Base-by-base conservation (phyloP, 169 alveolate genomes). In the Pseudocohnilembus persalinus region DNA sequence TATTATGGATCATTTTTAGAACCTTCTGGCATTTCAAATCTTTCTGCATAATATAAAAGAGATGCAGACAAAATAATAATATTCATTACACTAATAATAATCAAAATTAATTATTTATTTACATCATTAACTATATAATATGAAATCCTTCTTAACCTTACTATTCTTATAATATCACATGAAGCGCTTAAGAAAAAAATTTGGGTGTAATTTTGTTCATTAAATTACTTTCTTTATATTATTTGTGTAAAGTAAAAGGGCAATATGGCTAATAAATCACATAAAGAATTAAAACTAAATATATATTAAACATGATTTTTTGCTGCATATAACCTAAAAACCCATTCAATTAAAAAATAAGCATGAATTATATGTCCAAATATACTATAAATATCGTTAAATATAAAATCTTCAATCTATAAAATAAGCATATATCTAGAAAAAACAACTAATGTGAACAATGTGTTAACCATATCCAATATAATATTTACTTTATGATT, bases 101-200 rank as follows among this genome's bases (percentile, higher is more conserved):
- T 89, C 28, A 74, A 28, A 16, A 30, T 20, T 29, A 90, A 73
- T 35, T 83, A 35, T 35, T 84, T 77, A 25, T 74, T 72, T 34
- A 82, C 81, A 32, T 90, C 94, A 73, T 83, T 88, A 30, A 65
- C 90, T 0, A 90, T 87, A 72, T 90, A 81, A 33, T 73, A 75
- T 25, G 84, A 26, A 29, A 80, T 75, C 74, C 91, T 90, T 49
- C 20, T 20, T 11, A 49, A 49, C 4, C 68, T 4, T 20, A 49
- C 4, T 11, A 49, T 49, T 20, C 68, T 4, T 11, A 49, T 49
- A 4, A 49, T 11, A 49, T 49, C 20, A n/a, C 68, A 49, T 20
- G 26, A 49, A 49, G 68, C 20, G 4, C 68, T 20, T 20, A 20
- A 49, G 4, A 20, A 11, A 4, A 4, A 11, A 49, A 49, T 49